Evolutionary conservation across 2,329 filamentous ascomycete species (phyloP), one percentile per base, ranked within the genome.

Genomic region (Zymoseptoria pseudotritici): DNA sequence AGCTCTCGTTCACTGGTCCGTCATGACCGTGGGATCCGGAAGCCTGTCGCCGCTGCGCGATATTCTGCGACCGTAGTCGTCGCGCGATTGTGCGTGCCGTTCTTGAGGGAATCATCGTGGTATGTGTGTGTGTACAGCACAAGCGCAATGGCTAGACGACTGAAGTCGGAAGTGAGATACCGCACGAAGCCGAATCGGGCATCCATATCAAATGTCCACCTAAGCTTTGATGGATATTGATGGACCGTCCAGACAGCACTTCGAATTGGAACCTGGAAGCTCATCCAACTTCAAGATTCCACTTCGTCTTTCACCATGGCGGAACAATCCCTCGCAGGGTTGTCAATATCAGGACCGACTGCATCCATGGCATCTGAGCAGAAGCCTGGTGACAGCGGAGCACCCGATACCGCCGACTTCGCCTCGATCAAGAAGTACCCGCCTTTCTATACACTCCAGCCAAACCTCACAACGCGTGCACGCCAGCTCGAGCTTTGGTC

Each of bases 401-500:
- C 36, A n/a, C 17, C 36, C 1, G 36, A 46, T n/a, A 46, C 13
- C 36, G 17, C 36, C 17, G 52, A 53, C 29, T 29, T 53, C 22
- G 17, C 21, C n/a, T 26, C 8, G 22, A 53, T 53, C 52, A 53
- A n/a, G 13, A 26, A 24, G 22, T 53, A 53, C 26, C 90, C 90
- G 0, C 87, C 90, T 71, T 92, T 94, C 86, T 94, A 89, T 83
- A 91, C 88, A 58, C 85, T 85, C 58, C 90, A 94, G 75, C 83
- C 86, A 42, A 90, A 90, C 77, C 80, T 85, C 62, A 82, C 83
- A 29, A 93, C 89, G 9, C 86, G 83, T 71, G 84, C 87, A 75
- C 85, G 87, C 53, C 90, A 94, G 72, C 86, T 91, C 62, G 79
- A 83, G 61, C 92, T 92, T 76, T 99, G 94, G 94, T 86, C 88